Evolutionary conservation across 306 rosid genomes (phyloP).

Genomic region (Geum urbanum): DNA sequence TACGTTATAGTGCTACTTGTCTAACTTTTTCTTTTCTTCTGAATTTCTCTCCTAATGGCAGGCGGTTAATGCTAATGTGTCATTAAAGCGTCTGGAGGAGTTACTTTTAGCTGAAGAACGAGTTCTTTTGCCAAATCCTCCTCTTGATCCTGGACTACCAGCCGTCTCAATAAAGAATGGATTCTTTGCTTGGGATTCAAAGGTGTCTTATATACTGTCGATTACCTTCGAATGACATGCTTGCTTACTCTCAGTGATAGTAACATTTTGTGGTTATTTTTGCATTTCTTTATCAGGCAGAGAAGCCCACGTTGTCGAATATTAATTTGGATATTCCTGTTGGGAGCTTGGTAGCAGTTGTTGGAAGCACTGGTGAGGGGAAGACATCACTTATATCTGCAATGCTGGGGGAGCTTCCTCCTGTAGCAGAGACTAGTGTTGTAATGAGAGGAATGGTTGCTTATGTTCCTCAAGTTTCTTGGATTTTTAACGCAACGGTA

Average conservation of each 20-base stretch:
- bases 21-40: slow-evolving; percentile 18
- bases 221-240: not conserved
- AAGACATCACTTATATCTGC: slow-evolving; percentile 54
- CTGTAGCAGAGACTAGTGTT: slow-evolving; percentile 37
- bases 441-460: slow-evolving; percentile 45
- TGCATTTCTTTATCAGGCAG: slow-evolving; percentile 27
- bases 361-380: slow-evolving; percentile 62
- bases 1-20: too few relatives aligned
- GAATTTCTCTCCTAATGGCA: slow-evolving; percentile 31
- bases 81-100: slow-evolving; percentile 82
- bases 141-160: slow-evolving; percentile 66
- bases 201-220: slow-evolving; percentile 40
- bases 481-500: slow-evolving; percentile 52
- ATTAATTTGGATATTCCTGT: slow-evolving; percentile 47
- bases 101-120: slow-evolving; percentile 82
- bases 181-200: slow-evolving; percentile 80
- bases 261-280: not conserved
- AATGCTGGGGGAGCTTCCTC: slow-evolving; percentile 58
- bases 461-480: slow-evolving; percentile 50
- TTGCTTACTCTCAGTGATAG: not conserved
- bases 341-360: slow-evolving; percentile 57
- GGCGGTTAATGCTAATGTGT: slow-evolving; percentile 94
- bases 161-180: slow-evolving; percentile 85
- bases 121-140: slow-evolving; percentile 81
- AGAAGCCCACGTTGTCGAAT: slow-evolving; percentile 41